These are phyloP conservation scores for Ascoidea asiatica DNA, from an alignment of 805 yeast genomes.

Conservation along the genomic window DNA sequence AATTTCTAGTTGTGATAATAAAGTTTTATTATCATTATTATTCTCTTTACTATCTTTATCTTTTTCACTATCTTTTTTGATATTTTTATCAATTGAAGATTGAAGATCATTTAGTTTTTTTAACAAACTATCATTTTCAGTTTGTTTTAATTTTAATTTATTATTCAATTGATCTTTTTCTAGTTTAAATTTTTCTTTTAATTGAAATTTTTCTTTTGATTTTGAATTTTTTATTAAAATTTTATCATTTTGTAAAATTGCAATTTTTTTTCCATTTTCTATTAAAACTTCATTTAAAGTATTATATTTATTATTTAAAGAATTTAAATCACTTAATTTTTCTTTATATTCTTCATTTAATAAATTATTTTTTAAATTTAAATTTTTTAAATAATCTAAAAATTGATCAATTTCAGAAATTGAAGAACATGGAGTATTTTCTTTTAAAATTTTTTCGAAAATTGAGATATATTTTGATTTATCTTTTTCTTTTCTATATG, in stretches of 20 bases:
- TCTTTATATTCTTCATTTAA: conserved; percentile 53
- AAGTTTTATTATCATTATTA: not conserved
- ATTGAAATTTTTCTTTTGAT: not conserved
- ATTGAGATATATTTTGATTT: conserved; percentile 42
- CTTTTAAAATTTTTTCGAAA: conserved; percentile 62
- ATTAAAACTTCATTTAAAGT: conserved; percentile 4
- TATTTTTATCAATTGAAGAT: too few relatives aligned
- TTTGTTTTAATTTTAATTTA: too few relatives aligned
- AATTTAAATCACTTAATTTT: conserved; percentile 12
- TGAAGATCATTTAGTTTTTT: not conserved
- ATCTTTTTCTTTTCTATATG: conserved; percentile 71
- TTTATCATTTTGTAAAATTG: not conserved
- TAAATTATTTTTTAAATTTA: conserved; percentile 45
- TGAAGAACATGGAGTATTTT: conserved; percentile 67
- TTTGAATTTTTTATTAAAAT: not conserved
- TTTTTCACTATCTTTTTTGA: too few relatives aligned
- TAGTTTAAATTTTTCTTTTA: not conserved
- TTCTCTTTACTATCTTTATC: not conserved
- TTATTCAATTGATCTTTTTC: not conserved
- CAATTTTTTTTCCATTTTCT: not conserved
- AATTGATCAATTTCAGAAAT: conserved; percentile 61
- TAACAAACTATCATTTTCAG: not conserved
- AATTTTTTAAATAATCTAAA: conserved; percentile 53
- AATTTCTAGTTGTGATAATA: not conserved
- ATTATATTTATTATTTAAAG: conserved; percentile 9